Conservation (phyloP, 2,329 filamentous ascomycete genomes). For the Pseudopyrenochaeta lycopersici region DNA sequence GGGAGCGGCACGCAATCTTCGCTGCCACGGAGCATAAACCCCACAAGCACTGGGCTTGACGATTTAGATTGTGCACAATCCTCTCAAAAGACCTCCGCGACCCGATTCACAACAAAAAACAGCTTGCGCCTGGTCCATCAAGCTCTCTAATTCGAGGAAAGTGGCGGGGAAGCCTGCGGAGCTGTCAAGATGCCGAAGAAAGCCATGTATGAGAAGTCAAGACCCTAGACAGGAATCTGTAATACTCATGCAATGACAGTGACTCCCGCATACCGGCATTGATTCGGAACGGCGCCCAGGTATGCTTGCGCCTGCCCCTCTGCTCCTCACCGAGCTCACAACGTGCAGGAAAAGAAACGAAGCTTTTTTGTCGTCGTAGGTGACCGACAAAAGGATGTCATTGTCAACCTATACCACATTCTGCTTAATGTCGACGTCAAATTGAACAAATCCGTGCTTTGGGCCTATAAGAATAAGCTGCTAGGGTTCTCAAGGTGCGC, state of each 20-base stretch:
- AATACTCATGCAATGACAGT: conserved; percentile 28
- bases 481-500: conserved; percentile 82
- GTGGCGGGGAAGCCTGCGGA: conserved; percentile 44
- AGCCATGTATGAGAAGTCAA: conserved; percentile 41
- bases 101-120: neutral
- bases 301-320: conserved; percentile 12
- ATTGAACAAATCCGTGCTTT: conserved; percentile 94
- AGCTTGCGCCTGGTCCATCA: conserved; percentile 4
- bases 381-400: conserved; percentile 93
- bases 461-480: conserved; percentile 99
- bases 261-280: conserved; percentile 52
- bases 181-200: conserved; percentile 50
- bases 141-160: conserved; percentile 7
- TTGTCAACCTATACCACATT: conserved; percentile 93
- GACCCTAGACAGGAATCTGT: neutral
- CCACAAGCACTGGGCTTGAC: conserved; percentile 3
- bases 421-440: conserved; percentile 90
- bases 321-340: conserved; percentile 16
- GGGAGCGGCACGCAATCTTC: conserved; percentile 8
- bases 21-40: conserved; percentile 4
- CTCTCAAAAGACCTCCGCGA: conserved; percentile 4
- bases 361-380: conserved; percentile 98
- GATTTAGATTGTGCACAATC: neutral
- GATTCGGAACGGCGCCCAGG: conserved; percentile 52
- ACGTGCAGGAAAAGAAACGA: conserved; percentile 82